Base-by-base conservation (phyloP, 2,329 filamentous ascomycete genomes). In the Aspergillus novofumigatus region DNA sequence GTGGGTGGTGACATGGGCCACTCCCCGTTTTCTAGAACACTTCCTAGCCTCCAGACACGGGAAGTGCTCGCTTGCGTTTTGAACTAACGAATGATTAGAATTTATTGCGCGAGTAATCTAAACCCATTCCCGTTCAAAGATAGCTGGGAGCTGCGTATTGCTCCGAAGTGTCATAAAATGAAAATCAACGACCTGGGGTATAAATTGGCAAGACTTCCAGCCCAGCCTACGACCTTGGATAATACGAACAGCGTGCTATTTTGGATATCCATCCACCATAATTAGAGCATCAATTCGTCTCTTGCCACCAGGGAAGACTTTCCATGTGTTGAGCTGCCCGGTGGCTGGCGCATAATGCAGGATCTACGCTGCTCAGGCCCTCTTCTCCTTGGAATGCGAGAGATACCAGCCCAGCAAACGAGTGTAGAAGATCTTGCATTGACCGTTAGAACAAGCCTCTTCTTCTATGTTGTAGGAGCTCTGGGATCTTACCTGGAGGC, bases 381-480 rank as follows among this genome's bases (percentile, higher is more conserved):
- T 81, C 72, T 63, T 96, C 90, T 7, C 85, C 85, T 71, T 92
- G 83, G 17, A 90, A 83, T 0, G 88, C 86, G 42, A 99, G 78
- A 0, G 90, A 88, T 1, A 91, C 89, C 35, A 97, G 82, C 0
- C 92, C 94, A 29, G 97, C 83, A 70, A 92, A 97, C 0, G 89
- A 90, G 71, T 99, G 94, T 64, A 96, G 91, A 26, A 97, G 80
- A 74, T 91, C 88, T 76, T 75, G 71, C 53, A 49, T 50, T 23
- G 49, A 47, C 56, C 51, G 41, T 57, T 55, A 77, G 73, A 59
- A 79, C 74, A 38, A 1, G 3, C 17, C 3, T 11, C n/a, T 32
- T 44, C 41, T 26, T 8, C 23, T 47, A 29, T 45, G 41, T 14
- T 10, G 14, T 8, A 42, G 23, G 35, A 59, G 52, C 28, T 53